These are phyloP conservation scores for Lathyrus tuberosus DNA, from an alignment of 306 rosid species.

Conservation along the genomic window DNA sequence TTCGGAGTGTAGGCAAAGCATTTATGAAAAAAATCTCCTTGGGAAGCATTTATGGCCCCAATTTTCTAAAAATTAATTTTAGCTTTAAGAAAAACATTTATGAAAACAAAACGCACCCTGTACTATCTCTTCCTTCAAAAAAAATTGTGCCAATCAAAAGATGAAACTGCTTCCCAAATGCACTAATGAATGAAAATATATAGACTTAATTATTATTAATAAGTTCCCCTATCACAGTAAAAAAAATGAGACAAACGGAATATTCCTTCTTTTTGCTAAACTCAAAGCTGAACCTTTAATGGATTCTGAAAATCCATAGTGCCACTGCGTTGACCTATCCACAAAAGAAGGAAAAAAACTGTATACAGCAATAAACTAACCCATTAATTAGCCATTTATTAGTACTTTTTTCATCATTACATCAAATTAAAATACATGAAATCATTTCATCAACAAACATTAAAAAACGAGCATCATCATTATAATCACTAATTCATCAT, in stretches of 20 bases:
- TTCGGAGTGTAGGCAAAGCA: constrained; percentile 21
- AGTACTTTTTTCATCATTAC: background rate
- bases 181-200: too few species aligned
- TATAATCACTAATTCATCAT: background rate
- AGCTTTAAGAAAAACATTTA: background rate
- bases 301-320: background rate
- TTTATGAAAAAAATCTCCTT: background rate
- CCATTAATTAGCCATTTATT: background rate
- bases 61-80: too few species aligned
- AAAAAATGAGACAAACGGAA: constrained; percentile 8
- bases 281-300: background rate
- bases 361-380: background rate
- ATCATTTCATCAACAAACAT: background rate
- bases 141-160: too few species aligned
- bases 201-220: too few species aligned
- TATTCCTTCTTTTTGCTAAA: constrained; percentile 12
- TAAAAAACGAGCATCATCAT: background rate
- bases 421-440: constrained; percentile 2
- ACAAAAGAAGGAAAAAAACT: background rate
- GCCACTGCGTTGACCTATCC: background rate
- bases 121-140: background rate
- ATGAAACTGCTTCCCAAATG: too few species aligned
- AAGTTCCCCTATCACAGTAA: background rate
- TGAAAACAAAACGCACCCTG: background rate
- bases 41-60: too few species aligned